Conservation (phyloP, 345 rosid genomes). For the Noccaea bulbosa region DNA sequence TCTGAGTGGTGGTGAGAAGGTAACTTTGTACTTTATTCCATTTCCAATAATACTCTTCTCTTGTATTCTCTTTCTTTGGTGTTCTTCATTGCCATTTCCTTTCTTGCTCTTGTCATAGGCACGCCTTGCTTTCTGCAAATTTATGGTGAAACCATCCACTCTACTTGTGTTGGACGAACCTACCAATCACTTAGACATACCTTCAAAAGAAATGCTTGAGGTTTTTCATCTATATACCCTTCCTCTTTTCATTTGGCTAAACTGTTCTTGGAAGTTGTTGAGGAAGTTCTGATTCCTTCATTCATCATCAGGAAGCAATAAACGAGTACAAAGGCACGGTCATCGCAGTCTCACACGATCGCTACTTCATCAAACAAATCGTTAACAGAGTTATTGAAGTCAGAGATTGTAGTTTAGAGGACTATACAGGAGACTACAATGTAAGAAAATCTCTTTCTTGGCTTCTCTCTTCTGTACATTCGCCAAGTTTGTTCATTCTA, state of each 20-base stretch:
- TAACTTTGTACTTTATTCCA: constrained; percentile 29
- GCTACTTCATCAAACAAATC: constrained; percentile 92
- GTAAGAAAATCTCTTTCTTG: constrained; percentile 37
- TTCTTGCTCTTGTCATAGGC: constrained; percentile 45
- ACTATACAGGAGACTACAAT: constrained; percentile 86
- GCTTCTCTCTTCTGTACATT: not conserved
- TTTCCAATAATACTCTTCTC: not conserved
- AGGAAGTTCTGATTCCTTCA: not conserved
- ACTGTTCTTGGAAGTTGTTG: not conserved
- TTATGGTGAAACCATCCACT: constrained; percentile 94
- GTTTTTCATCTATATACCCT: constrained; percentile 40
- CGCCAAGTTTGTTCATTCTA: not conserved
- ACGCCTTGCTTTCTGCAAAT: constrained; percentile 94
- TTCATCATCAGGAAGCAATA: constrained; percentile 77
- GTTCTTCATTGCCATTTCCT: not conserved
- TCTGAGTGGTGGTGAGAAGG: constrained; percentile 96
- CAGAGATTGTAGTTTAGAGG: constrained; percentile 65
- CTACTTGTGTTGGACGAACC: constrained; percentile 88
- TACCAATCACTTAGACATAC: constrained; percentile 93
- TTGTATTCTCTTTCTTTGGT: not conserved
- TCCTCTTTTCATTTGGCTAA: constrained; percentile 1
- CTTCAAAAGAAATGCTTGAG: constrained; percentile 99
- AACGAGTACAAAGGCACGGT: constrained; percentile 82
- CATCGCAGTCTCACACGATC: constrained; percentile 82
- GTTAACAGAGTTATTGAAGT: constrained; percentile 96